These are phyloP conservation scores for Sporisorium graminicola DNA, from an alignment of 1,284 basidiomycete genomes.

Conservation along the genomic window DNA sequence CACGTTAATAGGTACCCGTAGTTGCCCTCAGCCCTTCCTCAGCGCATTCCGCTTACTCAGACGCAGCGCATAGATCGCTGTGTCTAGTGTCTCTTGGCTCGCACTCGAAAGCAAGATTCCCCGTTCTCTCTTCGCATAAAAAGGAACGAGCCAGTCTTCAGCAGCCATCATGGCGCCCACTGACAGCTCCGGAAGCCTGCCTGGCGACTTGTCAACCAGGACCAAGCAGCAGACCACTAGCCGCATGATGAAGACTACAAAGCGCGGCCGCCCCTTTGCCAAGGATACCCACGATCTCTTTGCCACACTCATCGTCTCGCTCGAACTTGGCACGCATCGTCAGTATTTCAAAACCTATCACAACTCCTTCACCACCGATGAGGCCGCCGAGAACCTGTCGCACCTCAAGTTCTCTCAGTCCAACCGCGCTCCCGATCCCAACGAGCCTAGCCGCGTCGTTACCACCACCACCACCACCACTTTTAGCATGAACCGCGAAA, in stretches of 20 bases:
- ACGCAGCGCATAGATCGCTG: background rate
- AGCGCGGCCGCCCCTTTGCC: constrained; percentile 59
- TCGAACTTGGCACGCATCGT: constrained; percentile 87
- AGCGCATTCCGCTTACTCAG: background rate
- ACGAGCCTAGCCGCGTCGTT: constrained; percentile 94
- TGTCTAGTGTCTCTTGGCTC: background rate
- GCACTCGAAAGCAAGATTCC: background rate
- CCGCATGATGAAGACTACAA: constrained; percentile 67
- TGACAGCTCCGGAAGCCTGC: constrained; percentile 49
- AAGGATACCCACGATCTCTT: constrained; percentile 97
- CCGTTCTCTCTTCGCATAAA: constrained; percentile 9
- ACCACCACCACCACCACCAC: constrained; percentile 99
- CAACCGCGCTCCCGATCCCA: constrained; percentile 95
- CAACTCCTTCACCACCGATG: constrained; percentile 96
- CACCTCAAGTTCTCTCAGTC: constrained; percentile 99
- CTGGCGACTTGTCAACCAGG: constrained; percentile 48
- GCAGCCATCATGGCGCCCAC: constrained; percentile 34
- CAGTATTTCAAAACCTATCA: constrained; percentile 95
- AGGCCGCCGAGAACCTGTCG: constrained; percentile 91
- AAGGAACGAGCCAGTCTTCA: constrained; percentile 2
- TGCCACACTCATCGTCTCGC: constrained; percentile 93
- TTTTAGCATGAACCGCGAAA: constrained; percentile 98
- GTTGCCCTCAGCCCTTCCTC: constrained; percentile 5
- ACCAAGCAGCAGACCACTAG: constrained; percentile 64
- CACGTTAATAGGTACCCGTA: background rate